Evolutionary conservation across 352 stramenopile genomes (phyloP).

Genomic region (Peronosclerospora sorghi): DNA sequence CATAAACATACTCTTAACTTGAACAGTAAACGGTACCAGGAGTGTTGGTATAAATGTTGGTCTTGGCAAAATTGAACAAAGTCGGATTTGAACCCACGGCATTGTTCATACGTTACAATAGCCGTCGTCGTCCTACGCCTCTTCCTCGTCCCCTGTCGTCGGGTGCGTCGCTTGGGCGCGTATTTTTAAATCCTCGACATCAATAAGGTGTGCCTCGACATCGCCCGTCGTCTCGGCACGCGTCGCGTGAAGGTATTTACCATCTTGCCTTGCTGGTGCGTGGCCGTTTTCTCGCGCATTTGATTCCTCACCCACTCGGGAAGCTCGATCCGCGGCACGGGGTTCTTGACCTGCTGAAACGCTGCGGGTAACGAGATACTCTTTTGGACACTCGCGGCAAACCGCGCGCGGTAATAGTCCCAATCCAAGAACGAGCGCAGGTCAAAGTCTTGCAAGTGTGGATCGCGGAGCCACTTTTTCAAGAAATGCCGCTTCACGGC

Average conservation of each 20-base stretch:
- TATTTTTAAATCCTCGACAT: conserved; percentile 44
- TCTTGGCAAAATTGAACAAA: no score
- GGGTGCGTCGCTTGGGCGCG: conserved; percentile 1
- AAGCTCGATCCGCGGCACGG: conserved; percentile 91
- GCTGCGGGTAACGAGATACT: conserved; percentile 99
- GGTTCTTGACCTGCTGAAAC: conserved; percentile 95
- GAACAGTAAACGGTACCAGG: no score
- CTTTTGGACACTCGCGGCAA: conserved; percentile 92
- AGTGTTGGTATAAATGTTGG: no score
- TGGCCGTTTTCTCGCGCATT: conserved; percentile 83
- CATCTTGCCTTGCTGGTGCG: conserved; percentile 62
- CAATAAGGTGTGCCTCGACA: conserved; percentile 53
- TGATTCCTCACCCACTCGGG: conserved; percentile 94
- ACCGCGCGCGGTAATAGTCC: conserved; percentile 93
- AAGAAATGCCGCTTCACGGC: conserved; percentile 93
- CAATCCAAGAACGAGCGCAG: conserved; percentile 95
- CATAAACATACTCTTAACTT: no score
- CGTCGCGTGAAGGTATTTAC: conserved; percentile 91
- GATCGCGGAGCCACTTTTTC: conserved; percentile 95
- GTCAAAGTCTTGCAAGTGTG: conserved; percentile 87
- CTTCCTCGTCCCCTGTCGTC: conserved; percentile 10
- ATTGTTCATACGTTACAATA: no score
- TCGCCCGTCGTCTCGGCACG: conserved; percentile 43
- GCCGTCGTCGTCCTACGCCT: background rate
- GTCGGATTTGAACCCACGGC: no score